Evolutionary conservation across 2,329 filamentous ascomycete species (phyloP), one percentile per base, ranked within the genome.

Genomic region (Aschersonia sp.): DNA sequence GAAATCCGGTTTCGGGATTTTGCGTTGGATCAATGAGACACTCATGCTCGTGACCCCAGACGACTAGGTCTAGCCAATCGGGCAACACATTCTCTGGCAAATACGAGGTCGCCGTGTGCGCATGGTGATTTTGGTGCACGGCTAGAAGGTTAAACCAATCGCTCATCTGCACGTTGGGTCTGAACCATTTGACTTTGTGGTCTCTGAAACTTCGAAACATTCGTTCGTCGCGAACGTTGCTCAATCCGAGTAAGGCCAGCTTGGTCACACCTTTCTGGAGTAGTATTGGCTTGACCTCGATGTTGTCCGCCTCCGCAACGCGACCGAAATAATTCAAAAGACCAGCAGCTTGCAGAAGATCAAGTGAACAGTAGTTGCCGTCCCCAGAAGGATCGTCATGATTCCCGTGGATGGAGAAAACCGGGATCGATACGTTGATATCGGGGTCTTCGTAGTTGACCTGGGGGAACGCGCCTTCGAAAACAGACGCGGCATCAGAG

Each of bases 41-140:
- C 62, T 98, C 90, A 59, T 98, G 92, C 64, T 98, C 92, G 58
- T 98, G 92, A 4, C 92, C 92, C 92, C 92, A 98, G 45, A 98
- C 76, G 0, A 98, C 79, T 5, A 98, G 72, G 59, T 98, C 84
- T 52, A 98, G 70, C 68, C 94, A 97, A 14, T 87, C 81, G 0
- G 92, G 94, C 0, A 98, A 71, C 57, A 95, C 92, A 56, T 84
- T 87, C 59, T 98, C 94, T 0, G 94, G 90, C 0, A 98, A 74
- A 59, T 95, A 97, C n/a, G 86, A 83, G 0, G 90, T 97, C 14
- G 89, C 79, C 0, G 87, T 94, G 59, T 95, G 84, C 0, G 89
- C 87, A 57, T 92, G 81, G 58, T 97, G 92, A 56, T 98, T 98
- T 59, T 98, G 92, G 60, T 98, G 92, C 3, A 98, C 86, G 39